These are phyloP conservation scores for Eugenia klotzschiana DNA, from an alignment of 441 rosid genomes.

Conservation along the genomic window DNA sequence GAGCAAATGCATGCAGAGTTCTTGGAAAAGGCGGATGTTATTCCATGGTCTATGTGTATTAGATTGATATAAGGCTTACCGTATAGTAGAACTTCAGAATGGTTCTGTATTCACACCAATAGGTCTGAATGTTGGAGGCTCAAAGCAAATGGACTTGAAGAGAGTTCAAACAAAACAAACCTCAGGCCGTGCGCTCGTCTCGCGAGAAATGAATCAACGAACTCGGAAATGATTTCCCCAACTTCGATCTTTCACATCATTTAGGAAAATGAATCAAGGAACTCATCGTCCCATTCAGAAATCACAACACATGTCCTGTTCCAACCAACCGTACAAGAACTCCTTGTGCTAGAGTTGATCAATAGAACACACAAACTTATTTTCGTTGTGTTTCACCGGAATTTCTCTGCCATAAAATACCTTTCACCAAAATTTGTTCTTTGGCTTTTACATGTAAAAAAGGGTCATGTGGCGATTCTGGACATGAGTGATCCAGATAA, in stretches of 20 bases:
- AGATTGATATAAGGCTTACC: background rate
- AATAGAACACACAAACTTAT: too few species aligned
- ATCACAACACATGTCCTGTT: background rate
- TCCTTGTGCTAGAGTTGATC: too few species aligned
- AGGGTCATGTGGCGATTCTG: too few species aligned
- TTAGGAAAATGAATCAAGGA: background rate
- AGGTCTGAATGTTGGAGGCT: background rate
- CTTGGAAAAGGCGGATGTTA: background rate
- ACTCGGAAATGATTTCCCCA: background rate
- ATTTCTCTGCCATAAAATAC: too few species aligned
- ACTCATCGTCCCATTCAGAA: too few species aligned
- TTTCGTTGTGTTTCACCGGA: too few species aligned
- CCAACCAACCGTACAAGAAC: fast-evolving
- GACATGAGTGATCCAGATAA: too few species aligned
- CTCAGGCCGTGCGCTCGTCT: background rate
- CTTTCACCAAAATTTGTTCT: too few species aligned
- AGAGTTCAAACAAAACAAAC: background rate
- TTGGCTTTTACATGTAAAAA: too few species aligned
- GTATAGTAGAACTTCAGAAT: background rate
- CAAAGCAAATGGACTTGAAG: background rate
- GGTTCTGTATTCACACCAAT: background rate
- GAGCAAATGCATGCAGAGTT: background rate
- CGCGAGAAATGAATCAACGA: too few species aligned
- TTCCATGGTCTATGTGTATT: background rate
- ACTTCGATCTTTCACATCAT: background rate